A percentile compares a stretch with the other conserved stretches of the same genome.
phyloP scores from a whole-genome alignment of 2,329 filamentous ascomycete genomes.

The Colletotrichum spaethianum region DNA sequence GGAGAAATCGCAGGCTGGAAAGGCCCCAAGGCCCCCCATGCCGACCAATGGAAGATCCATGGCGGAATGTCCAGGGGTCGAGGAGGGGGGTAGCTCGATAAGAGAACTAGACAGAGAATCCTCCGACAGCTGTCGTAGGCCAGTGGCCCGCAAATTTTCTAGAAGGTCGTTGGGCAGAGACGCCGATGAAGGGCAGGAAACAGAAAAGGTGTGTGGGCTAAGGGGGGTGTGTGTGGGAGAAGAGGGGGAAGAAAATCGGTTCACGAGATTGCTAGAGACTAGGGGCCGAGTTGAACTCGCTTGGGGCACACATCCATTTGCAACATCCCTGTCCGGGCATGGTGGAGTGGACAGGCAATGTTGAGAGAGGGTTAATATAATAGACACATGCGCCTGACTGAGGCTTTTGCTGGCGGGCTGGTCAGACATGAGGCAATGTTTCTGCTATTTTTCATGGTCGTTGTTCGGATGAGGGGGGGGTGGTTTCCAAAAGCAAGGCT shows the following conservation, averaged over 20 bases:
- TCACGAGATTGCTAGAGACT: conserved; percentile 62
- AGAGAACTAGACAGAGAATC: conserved; percentile 61
- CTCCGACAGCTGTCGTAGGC: conserved; percentile 58
- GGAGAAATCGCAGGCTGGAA: conserved; percentile 41
- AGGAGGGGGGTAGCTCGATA: conserved; percentile 48
- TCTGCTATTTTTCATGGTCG: conserved; percentile 1
- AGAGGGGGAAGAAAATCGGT: conserved; percentile 55
- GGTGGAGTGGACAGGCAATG: conserved; percentile 40
- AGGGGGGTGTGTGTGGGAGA: conserved; percentile 43
- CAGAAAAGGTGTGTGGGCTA: conserved; percentile 55
- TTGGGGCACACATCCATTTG: conserved; percentile 46
- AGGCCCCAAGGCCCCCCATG: conserved; percentile 33
- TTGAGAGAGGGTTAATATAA: conserved; percentile 41
- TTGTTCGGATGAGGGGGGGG: conserved; percentile 17
- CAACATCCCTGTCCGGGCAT: conserved; percentile 39
- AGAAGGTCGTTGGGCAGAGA: conserved; percentile 63
- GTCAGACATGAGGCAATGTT: conserved; percentile 31
- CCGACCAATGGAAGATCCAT: conserved; percentile 47
- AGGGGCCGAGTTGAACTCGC: conserved; percentile 50
- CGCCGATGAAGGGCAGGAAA: conserved; percentile 54
- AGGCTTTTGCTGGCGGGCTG: conserved; percentile 37
- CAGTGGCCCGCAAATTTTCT: conserved; percentile 60
- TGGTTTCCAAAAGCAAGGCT: conserved; percentile 27
- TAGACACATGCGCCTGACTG: conserved; percentile 42
- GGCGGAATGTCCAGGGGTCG: conserved; percentile 44